These are phyloP conservation scores for Kurtzmaniella fragi DNA, from an alignment of 805 yeast species.

Conservation along the genomic window DNA sequence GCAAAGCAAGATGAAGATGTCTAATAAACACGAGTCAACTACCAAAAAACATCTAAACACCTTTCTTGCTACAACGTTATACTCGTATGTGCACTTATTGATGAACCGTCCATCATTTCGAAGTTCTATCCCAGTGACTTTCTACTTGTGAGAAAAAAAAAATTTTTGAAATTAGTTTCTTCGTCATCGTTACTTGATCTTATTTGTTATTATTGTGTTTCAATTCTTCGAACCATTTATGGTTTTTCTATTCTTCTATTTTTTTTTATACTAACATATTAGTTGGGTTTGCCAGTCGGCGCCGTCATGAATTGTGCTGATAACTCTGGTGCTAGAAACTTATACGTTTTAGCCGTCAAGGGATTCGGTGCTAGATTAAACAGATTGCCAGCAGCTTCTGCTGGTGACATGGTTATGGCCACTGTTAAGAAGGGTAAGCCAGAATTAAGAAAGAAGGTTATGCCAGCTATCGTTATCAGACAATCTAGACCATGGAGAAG, in stretches of 20 bases:
- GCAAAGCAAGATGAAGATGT: too few relatives aligned
- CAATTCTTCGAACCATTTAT: too few relatives aligned
- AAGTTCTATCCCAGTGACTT: too few relatives aligned
- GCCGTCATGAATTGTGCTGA: conserved; percentile 99
- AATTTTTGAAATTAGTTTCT: too few relatives aligned
- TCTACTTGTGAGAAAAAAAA: too few relatives aligned
- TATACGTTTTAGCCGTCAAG: conserved; percentile 97
- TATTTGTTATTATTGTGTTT: too few relatives aligned
- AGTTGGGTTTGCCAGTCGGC: conserved; percentile 99
- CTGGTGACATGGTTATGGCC: conserved; percentile 99
- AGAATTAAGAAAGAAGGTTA: conserved; percentile 99
- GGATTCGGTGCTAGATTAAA: conserved; percentile 99
- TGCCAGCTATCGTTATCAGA: conserved; percentile 99
- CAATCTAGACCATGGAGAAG: conserved; percentile 99
- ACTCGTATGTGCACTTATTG: too few relatives aligned
- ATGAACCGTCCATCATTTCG: too few relatives aligned
- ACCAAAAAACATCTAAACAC: too few relatives aligned
- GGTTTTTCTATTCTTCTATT: neutral
- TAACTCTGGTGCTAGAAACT: conserved; percentile 99
- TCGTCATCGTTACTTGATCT: too few relatives aligned
- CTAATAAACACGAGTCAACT: too few relatives aligned
- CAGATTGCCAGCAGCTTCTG: conserved; percentile 99
- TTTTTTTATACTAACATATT: conserved; percentile 24
- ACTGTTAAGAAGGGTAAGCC: conserved; percentile 99
- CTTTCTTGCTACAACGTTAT: too few relatives aligned